Evolutionary conservation across 306 rosid genomes (phyloP).

Genomic region (Vicia faba): DNA sequence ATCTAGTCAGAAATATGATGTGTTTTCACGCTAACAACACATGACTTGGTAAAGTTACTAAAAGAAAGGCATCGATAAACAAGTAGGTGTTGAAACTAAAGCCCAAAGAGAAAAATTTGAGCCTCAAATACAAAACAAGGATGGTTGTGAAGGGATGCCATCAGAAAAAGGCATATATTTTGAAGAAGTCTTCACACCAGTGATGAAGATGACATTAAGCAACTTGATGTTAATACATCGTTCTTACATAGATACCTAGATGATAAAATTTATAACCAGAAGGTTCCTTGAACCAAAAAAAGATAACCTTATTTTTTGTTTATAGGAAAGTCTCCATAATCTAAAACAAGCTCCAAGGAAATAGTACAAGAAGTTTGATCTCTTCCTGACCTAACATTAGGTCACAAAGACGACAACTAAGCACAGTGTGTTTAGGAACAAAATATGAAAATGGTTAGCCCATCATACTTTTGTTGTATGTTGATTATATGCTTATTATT

Average conservation of each 20-base stretch:
- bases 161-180: neutral
- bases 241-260: too few relatives aligned
- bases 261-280: too few relatives aligned
- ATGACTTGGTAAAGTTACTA: neutral
- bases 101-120: neutral
- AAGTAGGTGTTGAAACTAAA: neutral
- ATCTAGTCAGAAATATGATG: too few relatives aligned
- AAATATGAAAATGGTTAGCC: neutral
- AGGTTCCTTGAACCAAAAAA: neutral
- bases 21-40: too few relatives aligned
- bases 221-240: too few relatives aligned
- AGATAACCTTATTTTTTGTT: too few relatives aligned
- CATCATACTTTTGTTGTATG: too few relatives aligned
- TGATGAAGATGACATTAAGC: neutral
- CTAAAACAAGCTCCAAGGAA: neutral
- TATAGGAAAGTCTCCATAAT: neutral
- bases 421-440: neutral
- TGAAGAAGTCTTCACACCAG: neutral
- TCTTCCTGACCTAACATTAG: neutral
- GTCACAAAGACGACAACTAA: neutral
- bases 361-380: neutral
- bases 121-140: neutral
- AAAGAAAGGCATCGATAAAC: neutral
- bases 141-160: neutral
- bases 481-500: neutral